These are phyloP conservation scores for Talaromyces borbonicus DNA, from an alignment of 495 filamentous ascomycete species.

Conservation along the genomic window DNA sequence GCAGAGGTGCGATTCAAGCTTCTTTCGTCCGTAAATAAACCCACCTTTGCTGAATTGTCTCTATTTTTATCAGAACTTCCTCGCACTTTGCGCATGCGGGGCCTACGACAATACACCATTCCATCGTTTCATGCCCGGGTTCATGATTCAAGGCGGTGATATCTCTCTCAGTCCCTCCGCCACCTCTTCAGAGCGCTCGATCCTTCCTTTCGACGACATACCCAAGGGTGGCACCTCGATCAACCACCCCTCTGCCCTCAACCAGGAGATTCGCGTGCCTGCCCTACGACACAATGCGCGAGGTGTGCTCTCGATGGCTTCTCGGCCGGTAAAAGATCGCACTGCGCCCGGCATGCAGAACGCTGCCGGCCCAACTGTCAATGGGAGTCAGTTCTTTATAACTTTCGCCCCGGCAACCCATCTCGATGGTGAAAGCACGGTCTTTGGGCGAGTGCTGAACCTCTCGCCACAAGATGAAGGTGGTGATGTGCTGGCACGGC, in stretches of 20 bases:
- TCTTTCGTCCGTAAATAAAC: too few species aligned
- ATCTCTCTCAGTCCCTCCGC: conserved; percentile 52
- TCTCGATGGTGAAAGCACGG: conserved; percentile 87
- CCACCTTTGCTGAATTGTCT: too few species aligned
- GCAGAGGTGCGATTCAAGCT: conserved; percentile 64
- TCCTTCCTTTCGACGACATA: conserved; percentile 35
- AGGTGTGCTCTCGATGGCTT: conserved; percentile 90
- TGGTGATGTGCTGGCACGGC: conserved; percentile 38
- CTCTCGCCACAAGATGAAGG: conserved; percentile 34
- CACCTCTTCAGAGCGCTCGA: conserved; percentile 24
- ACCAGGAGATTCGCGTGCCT: conserved; percentile 81
- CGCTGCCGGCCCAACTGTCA: conserved; percentile 56
- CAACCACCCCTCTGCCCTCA: conserved; percentile 65
- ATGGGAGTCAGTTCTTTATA: conserved; percentile 94
- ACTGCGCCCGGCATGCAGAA: conserved; percentile 34
- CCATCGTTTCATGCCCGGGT: conserved; percentile 79
- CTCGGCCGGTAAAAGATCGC: conserved; percentile 54
- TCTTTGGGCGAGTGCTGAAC: conserved; percentile 75
- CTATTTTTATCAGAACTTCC: conserved; percentile 62
- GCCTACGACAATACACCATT: conserved; percentile 86
- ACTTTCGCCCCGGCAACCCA: conserved; percentile 78
- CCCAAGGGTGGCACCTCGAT: conserved; percentile 80
- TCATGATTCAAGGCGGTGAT: conserved; percentile 88
- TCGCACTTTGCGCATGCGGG: conserved; percentile 82
- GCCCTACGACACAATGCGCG: conserved; percentile 76